Evolutionary conservation across 192 early-diverging fungal genomes (phyloP), one percentile per base, ranked within the genome.

Genomic region (Obelidium mucronatum): DNA sequence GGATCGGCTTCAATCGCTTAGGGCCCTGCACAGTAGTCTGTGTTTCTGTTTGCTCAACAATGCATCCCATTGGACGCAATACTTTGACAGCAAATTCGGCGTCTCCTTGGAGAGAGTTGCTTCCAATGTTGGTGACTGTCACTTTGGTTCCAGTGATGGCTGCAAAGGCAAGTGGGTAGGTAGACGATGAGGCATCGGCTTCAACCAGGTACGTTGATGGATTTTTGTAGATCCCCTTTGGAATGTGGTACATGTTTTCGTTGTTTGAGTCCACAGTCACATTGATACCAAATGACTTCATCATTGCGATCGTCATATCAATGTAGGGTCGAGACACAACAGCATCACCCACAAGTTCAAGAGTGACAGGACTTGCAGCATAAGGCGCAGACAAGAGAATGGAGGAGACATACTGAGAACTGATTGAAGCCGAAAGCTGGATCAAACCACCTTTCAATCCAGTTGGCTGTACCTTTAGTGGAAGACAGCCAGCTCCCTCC

Each of bases 271-370:
- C 66, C 19, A 35, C 30, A 15, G 82, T 79, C 56, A 96, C 94
- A 4, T 82, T 63, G 67, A 94, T 88, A 48, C 97, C 97, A 78
- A 99, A 99, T 26, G 92, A 91, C 65, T 86, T 87, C 97, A 99
- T 99, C 97, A 99, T 99, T 37, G 94, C 90, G 54, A 97, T 91
- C 3, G 97, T 99, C 97, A 99, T 98, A 82, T 99, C 96, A 75
- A 99, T 99, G 84, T 99, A 99, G 11, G 94, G 95, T 79, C 97
- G 95, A 40, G 95, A 96, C 59, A 99, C 94, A 35, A 99, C 96
- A 69, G 95, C 90, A 42, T 95, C 96, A 60, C 96, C 96, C 24
- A 91, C 90, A 30, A 99, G 85, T 61, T 89, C 92, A 44, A 99
- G 83, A 17, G 88, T 90, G 17, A 98, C 93, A 0, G 92, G 85